Evolutionary conservation across 345 rosid species (phyloP).

Genomic region (Laguncularia racemosa): DNA sequence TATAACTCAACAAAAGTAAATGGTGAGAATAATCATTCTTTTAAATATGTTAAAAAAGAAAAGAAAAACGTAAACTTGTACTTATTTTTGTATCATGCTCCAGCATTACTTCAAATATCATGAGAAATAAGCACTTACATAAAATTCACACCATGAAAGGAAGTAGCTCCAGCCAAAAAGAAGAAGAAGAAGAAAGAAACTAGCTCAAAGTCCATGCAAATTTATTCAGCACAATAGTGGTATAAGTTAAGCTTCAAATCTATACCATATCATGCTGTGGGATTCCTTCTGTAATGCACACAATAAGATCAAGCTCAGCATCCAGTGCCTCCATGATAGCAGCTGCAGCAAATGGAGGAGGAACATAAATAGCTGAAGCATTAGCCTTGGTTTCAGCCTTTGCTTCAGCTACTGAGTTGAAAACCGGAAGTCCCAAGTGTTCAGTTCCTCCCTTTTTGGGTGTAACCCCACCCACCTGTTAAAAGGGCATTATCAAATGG

Average conservation of each 20-base stretch:
- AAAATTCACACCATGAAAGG: too few species aligned
- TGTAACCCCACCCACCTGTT: constrained; percentile 92
- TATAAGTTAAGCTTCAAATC: not conserved
- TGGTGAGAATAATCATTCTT: too few species aligned
- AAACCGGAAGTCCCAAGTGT: constrained; percentile 94
- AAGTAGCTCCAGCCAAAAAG: not conserved
- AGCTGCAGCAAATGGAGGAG: constrained; percentile 94
- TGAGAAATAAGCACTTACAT: too few species aligned
- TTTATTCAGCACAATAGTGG: not conserved
- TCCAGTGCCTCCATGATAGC: constrained; percentile 94
- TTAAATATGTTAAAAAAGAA: too few species aligned
- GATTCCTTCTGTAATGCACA: constrained; percentile 91
- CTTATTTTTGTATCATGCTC: too few species aligned
- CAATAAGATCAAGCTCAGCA: constrained; percentile 88
- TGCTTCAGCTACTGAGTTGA: constrained; percentile 88
- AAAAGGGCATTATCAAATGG: not conserved
- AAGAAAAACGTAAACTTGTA: too few species aligned
- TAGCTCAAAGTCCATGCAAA: not conserved
- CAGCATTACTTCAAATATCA: too few species aligned
- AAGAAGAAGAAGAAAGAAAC: not conserved
- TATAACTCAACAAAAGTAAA: too few species aligned
- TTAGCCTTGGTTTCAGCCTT: constrained; percentile 91
- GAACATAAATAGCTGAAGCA: constrained; percentile 90
- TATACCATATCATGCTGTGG: constrained; percentile 96
- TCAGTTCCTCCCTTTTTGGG: constrained; percentile 98